Evolutionary conservation across 1,139 yeast species (phyloP).

Genomic region (Saccharomycopsis hybrid): DNA sequence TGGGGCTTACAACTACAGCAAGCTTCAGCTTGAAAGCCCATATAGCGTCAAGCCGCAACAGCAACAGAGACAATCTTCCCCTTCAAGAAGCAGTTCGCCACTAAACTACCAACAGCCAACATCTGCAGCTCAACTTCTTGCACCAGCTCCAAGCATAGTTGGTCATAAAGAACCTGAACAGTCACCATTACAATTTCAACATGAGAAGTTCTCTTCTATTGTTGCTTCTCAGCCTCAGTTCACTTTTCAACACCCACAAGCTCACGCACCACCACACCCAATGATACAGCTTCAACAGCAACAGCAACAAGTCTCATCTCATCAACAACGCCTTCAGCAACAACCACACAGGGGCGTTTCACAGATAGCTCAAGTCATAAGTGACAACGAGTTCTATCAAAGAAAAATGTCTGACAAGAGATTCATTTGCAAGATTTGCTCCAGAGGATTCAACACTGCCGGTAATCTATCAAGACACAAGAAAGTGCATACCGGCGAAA

Average conservation of each 20-base stretch:
- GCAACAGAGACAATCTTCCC: constrained; percentile 1
- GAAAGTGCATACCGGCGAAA: constrained; percentile 72
- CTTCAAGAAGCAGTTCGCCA: background rate
- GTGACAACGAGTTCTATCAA: background rate
- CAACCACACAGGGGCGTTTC: too few species aligned
- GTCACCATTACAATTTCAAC: constrained; percentile 19
- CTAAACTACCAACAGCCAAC: too few species aligned
- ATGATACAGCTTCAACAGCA: background rate
- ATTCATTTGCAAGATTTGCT: constrained; percentile 40
- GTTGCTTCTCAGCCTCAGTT: constrained; percentile 2
- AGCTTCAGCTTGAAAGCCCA: constrained; percentile 17
- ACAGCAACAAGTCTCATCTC: background rate
- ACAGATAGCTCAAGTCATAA: constrained; percentile 8
- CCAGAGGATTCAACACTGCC: constrained; percentile 62
- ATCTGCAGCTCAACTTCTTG: background rate
- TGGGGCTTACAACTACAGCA: constrained; percentile 18
- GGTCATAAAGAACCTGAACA: background rate
- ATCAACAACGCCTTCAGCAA: too few species aligned
- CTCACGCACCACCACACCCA: too few species aligned
- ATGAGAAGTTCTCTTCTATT: constrained; percentile 14
- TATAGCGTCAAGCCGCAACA: constrained; percentile 3
- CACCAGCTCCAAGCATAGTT: constrained; percentile 9
- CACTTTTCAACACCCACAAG: too few species aligned
- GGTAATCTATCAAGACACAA: constrained; percentile 73
- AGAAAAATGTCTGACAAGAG: constrained; percentile 13